Percentiles rank a stretch among this genome's conserved stretches.
phyloP scores from a whole-genome alignment of 1,284 basidiomycete species.

The Grifola frondosa region DNA sequence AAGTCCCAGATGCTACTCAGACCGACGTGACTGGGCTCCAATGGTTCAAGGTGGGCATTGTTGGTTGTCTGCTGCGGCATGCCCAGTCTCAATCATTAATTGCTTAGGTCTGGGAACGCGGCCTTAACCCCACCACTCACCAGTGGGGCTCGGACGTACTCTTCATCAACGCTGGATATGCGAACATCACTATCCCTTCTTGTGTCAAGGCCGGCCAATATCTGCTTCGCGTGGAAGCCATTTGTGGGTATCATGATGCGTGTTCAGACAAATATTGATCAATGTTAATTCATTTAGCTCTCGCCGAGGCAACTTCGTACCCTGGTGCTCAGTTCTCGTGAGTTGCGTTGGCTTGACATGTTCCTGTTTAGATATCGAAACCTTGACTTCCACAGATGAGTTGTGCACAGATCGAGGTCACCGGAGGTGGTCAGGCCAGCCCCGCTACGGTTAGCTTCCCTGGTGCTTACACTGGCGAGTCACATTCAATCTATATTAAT shows the following conservation, averaged over 20 bases:
- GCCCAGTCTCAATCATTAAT: not conserved
- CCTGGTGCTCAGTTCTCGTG: conserved; percentile 51
- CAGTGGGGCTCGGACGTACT: conserved; percentile 50
- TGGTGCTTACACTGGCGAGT: conserved; percentile 42
- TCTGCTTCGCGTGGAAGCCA: conserved; percentile 51
- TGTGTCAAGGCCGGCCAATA: conserved; percentile 52
- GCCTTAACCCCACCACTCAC: conserved; percentile 31
- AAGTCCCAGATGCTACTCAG: conserved; percentile 45
- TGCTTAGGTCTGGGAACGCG: conserved; percentile 35
- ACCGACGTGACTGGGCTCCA: conserved; percentile 47
- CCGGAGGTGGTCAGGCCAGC: conserved; percentile 44
- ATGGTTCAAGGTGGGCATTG: conserved; percentile 56
- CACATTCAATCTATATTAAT: not conserved
- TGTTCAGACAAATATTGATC: not conserved
- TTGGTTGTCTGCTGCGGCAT: too few species aligned
- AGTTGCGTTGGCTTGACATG: not conserved
- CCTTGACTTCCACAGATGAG: conserved; percentile 40
- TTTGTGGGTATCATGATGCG: conserved; percentile 34
- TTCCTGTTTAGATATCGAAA: not conserved
- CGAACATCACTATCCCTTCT: conserved; percentile 48
- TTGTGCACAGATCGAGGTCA: conserved; percentile 50
- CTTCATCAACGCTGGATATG: conserved; percentile 51
- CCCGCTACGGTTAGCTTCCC: conserved; percentile 53
- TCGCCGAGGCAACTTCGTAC: conserved; percentile 42
- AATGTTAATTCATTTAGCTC: conserved; percentile 28